Conservation (phyloP, 306 rosid genomes). For the Medicago lupulina region DNA sequence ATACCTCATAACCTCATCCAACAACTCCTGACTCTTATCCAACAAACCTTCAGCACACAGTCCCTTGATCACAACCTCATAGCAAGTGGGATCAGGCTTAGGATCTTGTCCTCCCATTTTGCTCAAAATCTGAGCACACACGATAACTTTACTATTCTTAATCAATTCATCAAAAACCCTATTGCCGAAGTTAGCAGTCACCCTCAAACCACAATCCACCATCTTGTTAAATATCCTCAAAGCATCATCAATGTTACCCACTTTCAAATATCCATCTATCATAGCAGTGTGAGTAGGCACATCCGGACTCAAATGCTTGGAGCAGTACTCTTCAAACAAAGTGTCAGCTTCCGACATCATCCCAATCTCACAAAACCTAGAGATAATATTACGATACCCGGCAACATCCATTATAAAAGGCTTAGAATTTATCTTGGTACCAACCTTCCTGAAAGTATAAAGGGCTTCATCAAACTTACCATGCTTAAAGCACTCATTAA, state of each 20-base stretch:
- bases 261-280: conserved; percentile 78
- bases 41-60: conserved; percentile 67
- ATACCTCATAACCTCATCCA: conserved; percentile 76
- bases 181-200: conserved; percentile 80
- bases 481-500: conserved; percentile 79
- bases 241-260: conserved; percentile 72
- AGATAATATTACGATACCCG: conserved; percentile 82
- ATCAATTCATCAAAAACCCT: conserved; percentile 77
- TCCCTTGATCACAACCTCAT: conserved; percentile 87
- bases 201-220: conserved; percentile 90
- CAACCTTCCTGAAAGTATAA: conserved; percentile 79
- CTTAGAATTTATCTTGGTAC: conserved; percentile 69
- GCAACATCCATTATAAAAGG: conserved; percentile 94
- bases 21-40: conserved; percentile 62
- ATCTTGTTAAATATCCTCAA: conserved; percentile 70
- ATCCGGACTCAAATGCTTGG: conserved; percentile 85
- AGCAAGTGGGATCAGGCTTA: conserved; percentile 85
- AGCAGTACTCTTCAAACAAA: conserved; percentile 68
- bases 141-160: conserved; percentile 67
- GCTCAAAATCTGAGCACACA: conserved; percentile 76
- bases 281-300: conserved; percentile 78
- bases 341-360: conserved; percentile 77
- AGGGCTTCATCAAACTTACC: conserved; percentile 63
- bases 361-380: conserved; percentile 75
- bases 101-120: conserved; percentile 96